A percentile compares a stretch with the other conserved stretches of the same genome.
These are phyloP conservation scores for Nakazawaea wickerhamii DNA, from an alignment of 805 yeast species.

Conservation along the genomic window DNA sequence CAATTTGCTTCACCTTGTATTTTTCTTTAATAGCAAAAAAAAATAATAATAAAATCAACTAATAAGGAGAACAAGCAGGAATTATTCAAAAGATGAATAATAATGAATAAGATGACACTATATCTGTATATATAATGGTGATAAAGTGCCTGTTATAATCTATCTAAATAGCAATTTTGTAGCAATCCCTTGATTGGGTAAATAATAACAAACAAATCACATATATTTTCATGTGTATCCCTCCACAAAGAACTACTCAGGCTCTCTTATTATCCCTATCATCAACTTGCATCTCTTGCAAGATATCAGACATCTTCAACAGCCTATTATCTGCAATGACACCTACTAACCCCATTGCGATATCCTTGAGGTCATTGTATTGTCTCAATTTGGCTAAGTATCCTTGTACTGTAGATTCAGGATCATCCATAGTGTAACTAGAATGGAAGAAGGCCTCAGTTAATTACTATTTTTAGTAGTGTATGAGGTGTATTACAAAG, in stretches of 20 bases:
- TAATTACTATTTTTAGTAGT: background rate
- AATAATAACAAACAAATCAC: background rate
- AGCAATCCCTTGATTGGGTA: no score
- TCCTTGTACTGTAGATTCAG: conserved; percentile 38
- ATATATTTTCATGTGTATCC: background rate
- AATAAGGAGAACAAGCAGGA: no score
- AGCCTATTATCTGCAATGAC: conserved; percentile 57
- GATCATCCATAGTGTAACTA: conserved; percentile 16
- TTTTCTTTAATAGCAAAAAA: background rate
- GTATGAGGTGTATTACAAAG: background rate
- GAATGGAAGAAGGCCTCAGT: background rate
- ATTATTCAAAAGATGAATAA: no score
- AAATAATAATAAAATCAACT: no score
- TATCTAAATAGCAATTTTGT: no score
- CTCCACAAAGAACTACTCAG: no score
- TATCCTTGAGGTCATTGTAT: conserved; percentile 61
- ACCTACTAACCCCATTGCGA: conserved; percentile 50
- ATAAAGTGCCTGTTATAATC: no score
- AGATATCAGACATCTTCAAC: conserved; percentile 39
- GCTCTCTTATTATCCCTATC: background rate
- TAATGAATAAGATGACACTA: no score
- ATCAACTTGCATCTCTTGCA: conserved; percentile 46
- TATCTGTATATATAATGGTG: no score
- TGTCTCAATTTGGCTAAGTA: conserved; percentile 50
- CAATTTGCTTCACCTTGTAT: background rate